Conservation (phyloP, 257 asterid species). For the Nemophila menziesii region DNA sequence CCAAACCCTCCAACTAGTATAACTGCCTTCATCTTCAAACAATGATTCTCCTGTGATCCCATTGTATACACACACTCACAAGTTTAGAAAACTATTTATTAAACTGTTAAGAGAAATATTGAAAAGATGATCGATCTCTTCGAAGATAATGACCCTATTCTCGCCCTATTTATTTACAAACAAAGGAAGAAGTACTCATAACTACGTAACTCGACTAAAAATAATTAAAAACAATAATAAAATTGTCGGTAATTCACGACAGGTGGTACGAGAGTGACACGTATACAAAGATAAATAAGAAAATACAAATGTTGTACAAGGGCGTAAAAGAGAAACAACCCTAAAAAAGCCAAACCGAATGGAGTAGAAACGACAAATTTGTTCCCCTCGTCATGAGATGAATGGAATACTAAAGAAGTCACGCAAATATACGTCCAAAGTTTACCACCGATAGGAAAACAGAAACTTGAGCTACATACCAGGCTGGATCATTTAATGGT, state of each 20-base stretch:
- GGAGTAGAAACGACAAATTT: constrained; percentile 16
- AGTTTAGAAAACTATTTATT: constrained; percentile 3
- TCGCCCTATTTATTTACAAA: constrained; percentile 16
- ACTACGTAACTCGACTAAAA: constrained; percentile 22
- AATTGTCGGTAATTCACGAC: constrained; percentile 31
- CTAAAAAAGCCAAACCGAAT: constrained; percentile 7
- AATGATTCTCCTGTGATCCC: constrained; percentile 13
- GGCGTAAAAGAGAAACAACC: constrained; percentile 5
- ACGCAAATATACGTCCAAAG: constrained; percentile 14
- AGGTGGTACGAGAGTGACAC: constrained; percentile 23
- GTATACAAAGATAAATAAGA: constrained; percentile 18
- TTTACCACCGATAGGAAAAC: constrained; percentile 13
- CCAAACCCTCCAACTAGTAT: constrained; percentile 96
- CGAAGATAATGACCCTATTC: constrained; percentile 5
- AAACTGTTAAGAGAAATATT: neutral
- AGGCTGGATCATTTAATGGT: too few species aligned
- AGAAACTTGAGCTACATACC: constrained; percentile 40
- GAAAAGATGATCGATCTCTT: neutral
- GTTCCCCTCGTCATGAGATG: constrained; percentile 9
- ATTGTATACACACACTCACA: constrained; percentile 9
- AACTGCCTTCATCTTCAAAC: constrained; percentile 68
- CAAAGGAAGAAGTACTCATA: constrained; percentile 21
- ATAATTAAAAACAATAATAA: constrained; percentile 12
- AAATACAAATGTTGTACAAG: constrained; percentile 12
- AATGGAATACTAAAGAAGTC: constrained; percentile 15